phyloP scores from a whole-genome alignment of 768 basidiomycete species.

The Podaxis sp. region DNA sequence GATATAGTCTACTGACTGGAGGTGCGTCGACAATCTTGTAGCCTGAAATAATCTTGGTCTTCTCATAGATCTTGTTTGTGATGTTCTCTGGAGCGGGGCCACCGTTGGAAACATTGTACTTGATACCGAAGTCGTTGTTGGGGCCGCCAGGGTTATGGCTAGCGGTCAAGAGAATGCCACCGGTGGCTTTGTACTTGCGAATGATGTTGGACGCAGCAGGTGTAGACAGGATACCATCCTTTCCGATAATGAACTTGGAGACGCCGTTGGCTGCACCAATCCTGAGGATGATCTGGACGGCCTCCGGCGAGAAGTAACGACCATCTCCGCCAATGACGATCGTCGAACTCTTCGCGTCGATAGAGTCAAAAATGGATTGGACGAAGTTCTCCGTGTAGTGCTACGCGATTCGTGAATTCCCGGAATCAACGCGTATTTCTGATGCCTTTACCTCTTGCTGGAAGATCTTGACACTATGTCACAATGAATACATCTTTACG shows the following conservation, averaged over 20 bases:
- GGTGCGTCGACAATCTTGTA: constrained; percentile 85
- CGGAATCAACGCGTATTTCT: neutral
- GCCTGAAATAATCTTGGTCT: constrained; percentile 78
- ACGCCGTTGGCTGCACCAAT: constrained; percentile 96
- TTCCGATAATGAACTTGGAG: constrained; percentile 86
- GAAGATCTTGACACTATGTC: constrained; percentile 90
- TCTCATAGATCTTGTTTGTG: constrained; percentile 93
- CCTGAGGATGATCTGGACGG: constrained; percentile 88
- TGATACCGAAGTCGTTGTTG: constrained; percentile 98
- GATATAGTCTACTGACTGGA: constrained; percentile 48
- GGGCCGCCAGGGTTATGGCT: constrained; percentile 99
- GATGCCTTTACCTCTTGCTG: constrained; percentile 77
- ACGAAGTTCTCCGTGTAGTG: constrained; percentile 99
- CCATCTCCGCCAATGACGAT: constrained; percentile 98
- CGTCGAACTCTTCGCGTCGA: constrained; percentile 75
- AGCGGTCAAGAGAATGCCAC: constrained; percentile 95
- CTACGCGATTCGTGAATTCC: constrained; percentile 33
- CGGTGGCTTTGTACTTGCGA: constrained; percentile 92
- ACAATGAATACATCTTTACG: constrained; percentile 21
- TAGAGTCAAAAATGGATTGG: constrained; percentile 90
- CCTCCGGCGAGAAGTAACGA: constrained; percentile 84
- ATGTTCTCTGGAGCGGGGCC: constrained; percentile 96
- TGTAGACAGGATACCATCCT: constrained; percentile 91
- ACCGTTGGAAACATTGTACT: constrained; percentile 97
- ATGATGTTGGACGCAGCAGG: constrained; percentile 97